Evolutionary conservation across 2,329 filamentous ascomycete genomes (phyloP).

Genomic region (Sphaerulina musiva): DNA sequence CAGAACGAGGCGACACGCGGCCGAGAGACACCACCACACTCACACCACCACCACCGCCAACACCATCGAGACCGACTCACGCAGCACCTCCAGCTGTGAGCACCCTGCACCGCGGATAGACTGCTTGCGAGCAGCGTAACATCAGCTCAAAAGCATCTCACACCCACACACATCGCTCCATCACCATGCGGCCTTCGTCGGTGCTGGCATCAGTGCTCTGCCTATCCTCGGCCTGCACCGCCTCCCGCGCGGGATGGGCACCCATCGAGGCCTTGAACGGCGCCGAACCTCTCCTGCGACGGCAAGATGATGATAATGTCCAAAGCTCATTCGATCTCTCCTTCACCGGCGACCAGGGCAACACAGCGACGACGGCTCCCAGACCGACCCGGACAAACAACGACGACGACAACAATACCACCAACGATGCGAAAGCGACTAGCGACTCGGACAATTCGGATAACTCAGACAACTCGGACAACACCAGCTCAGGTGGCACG

Average conservation of each 20-base stretch:
- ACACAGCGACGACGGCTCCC: slow-evolving; percentile 23
- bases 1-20: slow-evolving; percentile 18
- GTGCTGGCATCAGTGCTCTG: slow-evolving; percentile 30
- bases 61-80: slow-evolving; percentile 6
- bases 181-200: slow-evolving; percentile 33
- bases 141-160: slow-evolving; percentile 3
- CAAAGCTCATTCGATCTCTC: slow-evolving; percentile 22
- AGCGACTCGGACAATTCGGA: slow-evolving; percentile 11
- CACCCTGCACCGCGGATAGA: background rate
- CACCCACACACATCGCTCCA: background rate
- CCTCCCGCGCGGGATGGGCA: slow-evolving; percentile 27
- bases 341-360: slow-evolving; percentile 20
- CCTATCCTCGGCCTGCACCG: slow-evolving; percentile 29
- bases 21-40: background rate
- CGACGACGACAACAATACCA: background rate
- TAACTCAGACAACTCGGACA: slow-evolving; percentile 12
- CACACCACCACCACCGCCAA: background rate
- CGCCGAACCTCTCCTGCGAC: slow-evolving; percentile 23
- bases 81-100: slow-evolving; percentile 5
- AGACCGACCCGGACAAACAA: slow-evolving; percentile 13
- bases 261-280: slow-evolving; percentile 23
- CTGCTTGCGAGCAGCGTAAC: slow-evolving; percentile 4
- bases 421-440: slow-evolving; percentile 14
- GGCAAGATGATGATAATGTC: slow-evolving; percentile 21
- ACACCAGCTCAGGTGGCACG: slow-evolving; percentile 15